Evolutionary conservation across 352 stramenopile genomes (phyloP).

Genomic region (Pythium utonaiense): DNA sequence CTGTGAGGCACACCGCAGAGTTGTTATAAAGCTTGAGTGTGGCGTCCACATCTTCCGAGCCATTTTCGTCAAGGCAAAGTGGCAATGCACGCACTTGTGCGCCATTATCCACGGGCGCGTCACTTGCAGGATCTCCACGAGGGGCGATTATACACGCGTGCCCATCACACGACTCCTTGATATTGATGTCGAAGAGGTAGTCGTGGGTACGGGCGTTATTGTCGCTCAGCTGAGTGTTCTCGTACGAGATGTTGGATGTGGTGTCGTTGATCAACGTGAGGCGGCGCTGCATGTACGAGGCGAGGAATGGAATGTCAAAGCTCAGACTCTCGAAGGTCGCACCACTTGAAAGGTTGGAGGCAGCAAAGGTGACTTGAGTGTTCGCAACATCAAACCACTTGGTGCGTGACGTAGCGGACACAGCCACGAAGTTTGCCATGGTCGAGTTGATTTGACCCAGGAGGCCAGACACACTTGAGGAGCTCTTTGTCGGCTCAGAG

Average conservation of each 20-base stretch:
- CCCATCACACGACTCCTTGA: conserved; percentile 27
- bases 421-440: background rate
- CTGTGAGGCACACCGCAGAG: background rate
- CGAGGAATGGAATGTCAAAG: conserved; percentile 21
- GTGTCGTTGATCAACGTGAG: conserved; percentile 25
- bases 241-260: conserved; percentile 22
- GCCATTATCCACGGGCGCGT: conserved; percentile 14
- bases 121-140: conserved; percentile 10
- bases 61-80: conserved; percentile 12
- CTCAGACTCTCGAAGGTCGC: conserved; percentile 18
- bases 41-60: conserved; percentile 11
- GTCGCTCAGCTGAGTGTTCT: conserved; percentile 1
- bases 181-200: conserved; percentile 27
- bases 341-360: conserved; percentile 7
- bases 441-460: conserved; percentile 11
- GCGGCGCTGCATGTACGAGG: conserved; percentile 22
- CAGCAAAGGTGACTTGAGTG: conserved; percentile 1
- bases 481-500: background rate
- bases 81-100: conserved; percentile 14
- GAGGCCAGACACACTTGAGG: background rate
- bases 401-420: background rate
- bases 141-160: conserved; percentile 21
- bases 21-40: background rate
- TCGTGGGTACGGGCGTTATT: background rate
- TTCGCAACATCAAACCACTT: conserved; percentile 19